These are phyloP conservation scores for Xylaria hypoxylon DNA, from an alignment of 2,329 filamentous ascomycete genomes.

Conservation along the genomic window DNA sequence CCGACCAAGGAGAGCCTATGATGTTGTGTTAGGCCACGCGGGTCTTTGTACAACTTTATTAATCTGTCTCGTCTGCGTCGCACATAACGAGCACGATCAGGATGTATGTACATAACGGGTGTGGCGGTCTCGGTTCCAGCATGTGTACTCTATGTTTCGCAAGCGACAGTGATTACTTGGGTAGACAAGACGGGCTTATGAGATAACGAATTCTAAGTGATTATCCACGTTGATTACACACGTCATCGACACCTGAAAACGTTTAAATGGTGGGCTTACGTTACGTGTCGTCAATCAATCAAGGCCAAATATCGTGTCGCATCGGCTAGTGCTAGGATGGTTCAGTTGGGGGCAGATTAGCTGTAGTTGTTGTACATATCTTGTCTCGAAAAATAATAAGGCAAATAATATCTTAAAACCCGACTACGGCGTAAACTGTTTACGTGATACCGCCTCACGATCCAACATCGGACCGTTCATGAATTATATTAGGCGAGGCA, in stretches of 20 bases:
- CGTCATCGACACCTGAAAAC: neutral
- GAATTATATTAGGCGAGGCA: too few relatives aligned
- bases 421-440: too few relatives aligned
- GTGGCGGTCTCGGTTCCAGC: conserved; percentile 3
- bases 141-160: conserved; percentile 18
- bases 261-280: neutral
- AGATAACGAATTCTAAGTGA: conserved; percentile 2
- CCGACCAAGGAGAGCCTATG: conserved; percentile 44
- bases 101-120: conserved; percentile 25
- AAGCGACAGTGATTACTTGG: conserved; percentile 10
- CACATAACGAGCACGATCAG: conserved; percentile 7
- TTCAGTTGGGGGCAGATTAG: too few relatives aligned
- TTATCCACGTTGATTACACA: neutral
- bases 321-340: neutral
- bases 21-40: conserved; percentile 40
- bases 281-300: neutral
- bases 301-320: neutral
- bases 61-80: conserved; percentile 1
- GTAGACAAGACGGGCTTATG: conserved; percentile 16
- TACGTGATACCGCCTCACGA: too few relatives aligned
- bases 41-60: neutral
- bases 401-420: too few relatives aligned
- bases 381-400: too few relatives aligned
- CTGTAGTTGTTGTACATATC: too few relatives aligned
- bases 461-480: too few relatives aligned